These are phyloP conservation scores for Candida neerlandica DNA, from an alignment of 1,139 yeast genomes.

Conservation along the genomic window DNA sequence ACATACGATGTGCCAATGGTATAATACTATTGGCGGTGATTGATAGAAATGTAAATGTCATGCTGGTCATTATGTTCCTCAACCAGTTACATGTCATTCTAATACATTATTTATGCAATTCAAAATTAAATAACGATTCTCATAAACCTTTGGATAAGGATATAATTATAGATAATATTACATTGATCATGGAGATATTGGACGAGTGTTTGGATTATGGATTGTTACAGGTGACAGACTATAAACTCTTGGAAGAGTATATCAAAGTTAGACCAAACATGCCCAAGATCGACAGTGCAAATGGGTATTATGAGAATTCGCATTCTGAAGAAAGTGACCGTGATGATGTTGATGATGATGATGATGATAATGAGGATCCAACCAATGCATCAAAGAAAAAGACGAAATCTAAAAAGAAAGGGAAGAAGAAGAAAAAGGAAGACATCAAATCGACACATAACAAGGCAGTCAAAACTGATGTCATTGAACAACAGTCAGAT, in stretches of 20 bases:
- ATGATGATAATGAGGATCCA: constrained; percentile 20
- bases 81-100: constrained; percentile 35
- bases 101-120: constrained; percentile 31
- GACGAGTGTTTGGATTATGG: constrained; percentile 54
- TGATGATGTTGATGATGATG: constrained; percentile 20
- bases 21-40: constrained; percentile 36
- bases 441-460: constrained; percentile 42
- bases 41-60: constrained; percentile 36
- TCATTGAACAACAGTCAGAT: constrained; percentile 27
- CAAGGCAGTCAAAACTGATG: constrained; percentile 40
- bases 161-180: constrained; percentile 40
- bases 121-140: constrained; percentile 8
- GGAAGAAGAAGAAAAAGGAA: constrained; percentile 17
- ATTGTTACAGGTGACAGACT: constrained; percentile 45
- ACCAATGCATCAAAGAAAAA: constrained; percentile 8
- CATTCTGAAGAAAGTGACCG: constrained; percentile 17
- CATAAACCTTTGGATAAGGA: constrained; percentile 28
- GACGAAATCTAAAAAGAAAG: constrained; percentile 14
- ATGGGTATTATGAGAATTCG: constrained; percentile 1
- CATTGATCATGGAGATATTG: constrained; percentile 42
- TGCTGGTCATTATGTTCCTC: constrained; percentile 45
- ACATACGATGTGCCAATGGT: constrained; percentile 32
- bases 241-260: constrained; percentile 46
- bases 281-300: constrained; percentile 21
- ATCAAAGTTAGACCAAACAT: constrained; percentile 43